Percentiles rank a stretch among this genome's conserved stretches.
Evolutionary conservation across 2,329 filamentous ascomycete genomes (phyloP).

Genomic region (Talaromyces sp.): DNA sequence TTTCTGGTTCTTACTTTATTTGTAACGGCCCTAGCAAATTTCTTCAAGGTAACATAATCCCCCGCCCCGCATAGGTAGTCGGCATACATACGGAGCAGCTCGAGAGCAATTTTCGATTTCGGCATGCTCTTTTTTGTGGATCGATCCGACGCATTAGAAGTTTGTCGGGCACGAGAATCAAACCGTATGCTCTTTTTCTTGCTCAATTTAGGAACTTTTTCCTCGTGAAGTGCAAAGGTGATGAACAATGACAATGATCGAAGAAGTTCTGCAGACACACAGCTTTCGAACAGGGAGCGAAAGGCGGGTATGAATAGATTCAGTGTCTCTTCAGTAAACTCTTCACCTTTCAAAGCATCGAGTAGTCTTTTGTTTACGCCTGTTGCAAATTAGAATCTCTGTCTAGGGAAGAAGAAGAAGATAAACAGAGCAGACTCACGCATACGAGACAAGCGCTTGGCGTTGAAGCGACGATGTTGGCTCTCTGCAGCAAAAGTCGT

Average conservation of each 20-base stretch:
- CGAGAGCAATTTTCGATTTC: constrained; percentile 66
- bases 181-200: constrained; percentile 41
- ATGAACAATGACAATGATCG: constrained; percentile 85
- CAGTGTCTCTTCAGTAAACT: constrained; percentile 65
- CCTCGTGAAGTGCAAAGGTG: constrained; percentile 79
- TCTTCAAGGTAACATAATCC: constrained; percentile 65
- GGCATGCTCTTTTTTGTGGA: constrained; percentile 33
- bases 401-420: neutral
- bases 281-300: constrained; percentile 70
- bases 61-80: constrained; percentile 69
- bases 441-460: constrained; percentile 80
- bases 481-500: constrained; percentile 80
- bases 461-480: constrained; percentile 89
- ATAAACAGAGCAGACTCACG: constrained; percentile 61
- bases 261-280: constrained; percentile 76
- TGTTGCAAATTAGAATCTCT: constrained; percentile 27
- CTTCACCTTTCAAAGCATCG: constrained; percentile 83
- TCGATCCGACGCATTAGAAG: constrained; percentile 28
- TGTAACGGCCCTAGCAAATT: constrained; percentile 89
- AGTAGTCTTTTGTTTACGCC: constrained; percentile 85
- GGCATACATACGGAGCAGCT: constrained; percentile 70
- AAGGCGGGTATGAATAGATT: constrained; percentile 74
- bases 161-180: constrained; percentile 22
- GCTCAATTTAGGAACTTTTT: constrained; percentile 38
- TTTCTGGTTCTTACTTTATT: constrained; percentile 63